Base-by-base conservation (phyloP, 768 basidiomycete genomes). In the Ephemerocybe angulata region DNA sequence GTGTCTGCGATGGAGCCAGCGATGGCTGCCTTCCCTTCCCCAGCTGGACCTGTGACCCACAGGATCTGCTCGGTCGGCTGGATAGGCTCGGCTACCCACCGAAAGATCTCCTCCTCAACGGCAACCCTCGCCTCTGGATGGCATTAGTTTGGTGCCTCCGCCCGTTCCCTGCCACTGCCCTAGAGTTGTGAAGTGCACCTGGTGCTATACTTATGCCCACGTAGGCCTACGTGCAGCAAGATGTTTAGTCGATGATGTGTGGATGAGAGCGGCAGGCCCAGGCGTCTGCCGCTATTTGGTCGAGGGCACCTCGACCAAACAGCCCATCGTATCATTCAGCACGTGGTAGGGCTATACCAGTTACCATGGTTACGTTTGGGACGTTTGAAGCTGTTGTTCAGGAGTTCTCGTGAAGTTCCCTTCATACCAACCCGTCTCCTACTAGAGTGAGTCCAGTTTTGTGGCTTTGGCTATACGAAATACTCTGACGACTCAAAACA, bases 301-400 rank as follows among this genome's bases (percentile, higher is more conserved):
- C n/a, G n/a, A n/a, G n/a, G n/a, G n/a, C n/a, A n/a, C n/a, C n/a
- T n/a, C n/a, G n/a, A n/a, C n/a, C n/a, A n/a, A n/a, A n/a, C n/a
- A n/a, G n/a, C n/a, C n/a, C n/a, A n/a, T n/a, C n/a, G n/a, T n/a
- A n/a, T n/a, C n/a, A n/a, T n/a, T n/a, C n/a, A n/a, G n/a, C n/a
- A n/a, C n/a, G n/a, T n/a, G 28, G 52, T 57, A 90, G 87, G 37
- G 87, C 88, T n/a, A 77, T 90, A 22, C 90, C 90, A 2, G 88
- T 89, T n/a, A 91, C 91, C 60, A 89, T 91, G 79, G 86, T 84
- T 29, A 90, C 86, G 1, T 91, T 92, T 67, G 80, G 78, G 3
- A 82, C 83, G 1, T 92, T 90, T 57, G 89, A 92, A 59, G 68
- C 74, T 1, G 74, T 85, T 30, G 80, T 85, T 0, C 75, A 69